These are phyloP conservation scores for Brassica nigra DNA, from an alignment of 345 rosid species.

Conservation along the genomic window DNA sequence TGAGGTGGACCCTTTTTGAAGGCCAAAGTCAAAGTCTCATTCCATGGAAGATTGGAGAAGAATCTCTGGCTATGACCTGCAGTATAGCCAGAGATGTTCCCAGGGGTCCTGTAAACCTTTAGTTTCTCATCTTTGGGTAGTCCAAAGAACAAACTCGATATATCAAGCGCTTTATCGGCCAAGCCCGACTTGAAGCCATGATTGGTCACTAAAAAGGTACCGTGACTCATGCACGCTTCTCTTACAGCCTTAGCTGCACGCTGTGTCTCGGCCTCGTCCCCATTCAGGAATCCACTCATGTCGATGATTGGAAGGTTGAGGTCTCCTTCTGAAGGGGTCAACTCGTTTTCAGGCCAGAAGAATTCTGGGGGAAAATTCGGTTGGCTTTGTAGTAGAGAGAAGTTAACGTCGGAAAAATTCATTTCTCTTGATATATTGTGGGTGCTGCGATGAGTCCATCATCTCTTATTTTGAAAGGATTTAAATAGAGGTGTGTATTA, in stretches of 20 bases:
- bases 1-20: conserved; percentile 24
- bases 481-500: conserved; percentile 7
- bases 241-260: conserved; percentile 40
- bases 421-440: neutral
- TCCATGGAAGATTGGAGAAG: conserved; percentile 65
- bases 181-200: conserved; percentile 54
- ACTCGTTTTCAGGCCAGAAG: conserved; percentile 50
- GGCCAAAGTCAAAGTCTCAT: conserved; percentile 57
- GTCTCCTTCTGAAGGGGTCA: conserved; percentile 38
- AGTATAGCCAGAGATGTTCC: conserved; percentile 49
- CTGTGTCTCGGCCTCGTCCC: conserved; percentile 41
- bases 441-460: neutral
- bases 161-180: conserved; percentile 39
- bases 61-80: conserved; percentile 52
- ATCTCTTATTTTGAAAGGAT: neutral
- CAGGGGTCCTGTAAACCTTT: conserved; percentile 34
- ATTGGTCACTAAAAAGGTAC: conserved; percentile 67
- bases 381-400: conserved; percentile 37
- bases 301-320: conserved; percentile 52
- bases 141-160: conserved; percentile 44
- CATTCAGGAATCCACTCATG: conserved; percentile 49
- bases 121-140: conserved; percentile 39
- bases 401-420: conserved; percentile 22
- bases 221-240: conserved; percentile 59
- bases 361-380: conserved; percentile 42